Conservation (phyloP, 192 early-diverging fungal genomes). For the Backusella circina region DNA sequence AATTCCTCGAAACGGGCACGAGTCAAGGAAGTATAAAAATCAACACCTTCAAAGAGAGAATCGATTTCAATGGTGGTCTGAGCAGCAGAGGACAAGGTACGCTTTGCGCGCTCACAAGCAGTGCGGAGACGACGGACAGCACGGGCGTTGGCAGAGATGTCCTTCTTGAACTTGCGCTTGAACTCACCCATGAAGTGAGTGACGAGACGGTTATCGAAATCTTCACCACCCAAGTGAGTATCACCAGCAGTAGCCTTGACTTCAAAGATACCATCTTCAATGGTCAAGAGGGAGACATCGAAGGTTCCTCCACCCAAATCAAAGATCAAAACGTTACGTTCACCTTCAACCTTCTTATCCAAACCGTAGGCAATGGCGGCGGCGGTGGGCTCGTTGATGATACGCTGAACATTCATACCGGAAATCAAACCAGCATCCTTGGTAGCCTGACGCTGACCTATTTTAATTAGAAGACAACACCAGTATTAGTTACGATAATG, state of each 20-base stretch:
- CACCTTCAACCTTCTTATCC: constrained; percentile 85
- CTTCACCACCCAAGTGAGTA: constrained; percentile 98
- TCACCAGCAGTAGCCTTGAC: constrained; percentile 98
- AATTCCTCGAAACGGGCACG: constrained; percentile 99
- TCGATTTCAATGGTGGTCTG: constrained; percentile 95
- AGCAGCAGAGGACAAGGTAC: too few species aligned
- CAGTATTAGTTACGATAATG: not conserved
- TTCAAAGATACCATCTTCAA: constrained; percentile 97
- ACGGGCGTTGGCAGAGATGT: constrained; percentile 84
- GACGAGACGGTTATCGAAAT: constrained; percentile 96
- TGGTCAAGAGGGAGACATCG: constrained; percentile 94
- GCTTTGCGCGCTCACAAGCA: constrained; percentile 93
- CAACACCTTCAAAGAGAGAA: constrained; percentile 93
- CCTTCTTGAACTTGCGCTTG: constrained; percentile 96
- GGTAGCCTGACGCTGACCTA: constrained; percentile 90
- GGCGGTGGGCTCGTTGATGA: constrained; percentile 98
- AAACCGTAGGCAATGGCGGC: constrained; percentile 96
- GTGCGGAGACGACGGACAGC: constrained; percentile 94
- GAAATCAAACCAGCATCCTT: constrained; percentile 91
- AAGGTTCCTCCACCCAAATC: constrained; percentile 98
- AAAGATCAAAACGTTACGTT: constrained; percentile 93
- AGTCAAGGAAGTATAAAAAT: constrained; percentile 97
- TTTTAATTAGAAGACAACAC: not conserved
- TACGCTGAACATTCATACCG: constrained; percentile 91
- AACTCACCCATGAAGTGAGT: constrained; percentile 91